Evolutionary conservation across 1,284 basidiomycete genomes (phyloP).

Genomic region (Cerrena zonata): DNA sequence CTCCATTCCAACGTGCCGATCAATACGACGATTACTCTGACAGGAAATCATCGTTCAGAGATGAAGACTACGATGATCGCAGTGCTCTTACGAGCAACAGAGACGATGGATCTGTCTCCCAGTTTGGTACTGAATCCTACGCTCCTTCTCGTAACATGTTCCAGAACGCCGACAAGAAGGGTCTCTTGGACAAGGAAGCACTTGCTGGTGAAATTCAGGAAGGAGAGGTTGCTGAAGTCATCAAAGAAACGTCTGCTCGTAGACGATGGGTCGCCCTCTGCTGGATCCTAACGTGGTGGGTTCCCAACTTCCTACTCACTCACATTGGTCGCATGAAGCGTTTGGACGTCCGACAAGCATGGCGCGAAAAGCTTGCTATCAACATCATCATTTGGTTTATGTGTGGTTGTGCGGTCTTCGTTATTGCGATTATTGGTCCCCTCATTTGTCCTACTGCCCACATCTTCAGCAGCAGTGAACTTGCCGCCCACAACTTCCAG

Average conservation of each 20-base stretch:
- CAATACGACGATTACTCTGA: constrained; percentile 77
- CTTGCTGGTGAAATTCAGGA: constrained; percentile 76
- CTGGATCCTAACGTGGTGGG: constrained; percentile 89
- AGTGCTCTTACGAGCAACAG: constrained; percentile 70
- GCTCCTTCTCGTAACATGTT: constrained; percentile 95
- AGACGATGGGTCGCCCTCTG: constrained; percentile 85
- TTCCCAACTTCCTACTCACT: constrained; percentile 69
- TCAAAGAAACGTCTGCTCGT: constrained; percentile 76
- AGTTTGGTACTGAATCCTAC: constrained; percentile 84
- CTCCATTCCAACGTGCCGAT: constrained; percentile 67
- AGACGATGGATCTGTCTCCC: constrained; percentile 76
- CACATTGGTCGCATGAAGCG: constrained; percentile 89
- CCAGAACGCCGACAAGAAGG: constrained; percentile 70
- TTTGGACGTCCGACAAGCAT: constrained; percentile 88
- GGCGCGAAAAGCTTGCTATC: constrained; percentile 94
- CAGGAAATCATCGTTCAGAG: constrained; percentile 66
- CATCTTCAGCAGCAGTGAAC: constrained; percentile 77
- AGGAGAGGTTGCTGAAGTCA: constrained; percentile 80
- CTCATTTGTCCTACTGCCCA: constrained; percentile 94
- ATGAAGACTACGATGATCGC: constrained; percentile 70
- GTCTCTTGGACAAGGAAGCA: constrained; percentile 73
- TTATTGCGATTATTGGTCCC: constrained; percentile 84
- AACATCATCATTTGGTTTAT: constrained; percentile 96
- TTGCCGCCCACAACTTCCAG: constrained; percentile 64
- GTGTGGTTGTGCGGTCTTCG: constrained; percentile 83